A percentile compares a stretch with the other conserved stretches of the same genome.
Evolutionary conservation across 2,329 filamentous ascomycete species (phyloP).

Genomic region (Diaporthe sp.): DNA sequence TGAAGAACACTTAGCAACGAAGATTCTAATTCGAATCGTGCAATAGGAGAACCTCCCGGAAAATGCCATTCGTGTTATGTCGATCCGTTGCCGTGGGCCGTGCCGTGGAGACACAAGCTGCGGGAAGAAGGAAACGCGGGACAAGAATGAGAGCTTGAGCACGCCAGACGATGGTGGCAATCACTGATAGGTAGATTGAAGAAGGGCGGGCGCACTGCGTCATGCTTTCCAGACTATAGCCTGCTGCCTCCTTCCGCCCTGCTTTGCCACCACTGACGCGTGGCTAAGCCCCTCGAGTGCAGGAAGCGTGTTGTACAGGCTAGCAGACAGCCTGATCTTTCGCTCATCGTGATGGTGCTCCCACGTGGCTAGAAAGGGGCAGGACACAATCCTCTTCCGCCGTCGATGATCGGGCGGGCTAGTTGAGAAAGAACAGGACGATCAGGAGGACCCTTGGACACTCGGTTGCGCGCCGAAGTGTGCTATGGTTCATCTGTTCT

Average conservation of each 20-base stretch:
- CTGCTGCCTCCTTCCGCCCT: constrained; percentile 11
- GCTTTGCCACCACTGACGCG: constrained; percentile 14
- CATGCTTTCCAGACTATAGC: background rate
- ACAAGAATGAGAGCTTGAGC: background rate
- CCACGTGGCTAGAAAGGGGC: background rate
- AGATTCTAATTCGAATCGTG: background rate
- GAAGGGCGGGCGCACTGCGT: background rate
- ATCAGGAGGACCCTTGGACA: background rate
- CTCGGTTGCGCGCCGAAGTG: background rate
- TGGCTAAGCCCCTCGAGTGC: constrained; percentile 12
- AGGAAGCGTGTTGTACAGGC: background rate
- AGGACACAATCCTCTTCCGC: background rate
- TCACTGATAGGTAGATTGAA: constrained; percentile 3
- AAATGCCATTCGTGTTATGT: constrained; percentile 4
- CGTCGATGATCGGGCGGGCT: background rate
- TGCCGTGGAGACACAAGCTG: constrained; percentile 1
- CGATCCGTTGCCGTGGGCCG: constrained; percentile 21
- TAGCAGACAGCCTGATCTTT: background rate
- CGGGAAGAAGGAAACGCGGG: background rate
- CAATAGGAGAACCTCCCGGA: constrained; percentile 1
- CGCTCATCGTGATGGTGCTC: background rate
- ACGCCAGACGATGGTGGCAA: background rate
- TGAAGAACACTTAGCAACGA: background rate
- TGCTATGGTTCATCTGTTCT: constrained; percentile 4
- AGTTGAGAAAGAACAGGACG: background rate